phyloP scores from a whole-genome alignment of 1,284 basidiomycete genomes.

The Fistulinella cinereoalba region DNA sequence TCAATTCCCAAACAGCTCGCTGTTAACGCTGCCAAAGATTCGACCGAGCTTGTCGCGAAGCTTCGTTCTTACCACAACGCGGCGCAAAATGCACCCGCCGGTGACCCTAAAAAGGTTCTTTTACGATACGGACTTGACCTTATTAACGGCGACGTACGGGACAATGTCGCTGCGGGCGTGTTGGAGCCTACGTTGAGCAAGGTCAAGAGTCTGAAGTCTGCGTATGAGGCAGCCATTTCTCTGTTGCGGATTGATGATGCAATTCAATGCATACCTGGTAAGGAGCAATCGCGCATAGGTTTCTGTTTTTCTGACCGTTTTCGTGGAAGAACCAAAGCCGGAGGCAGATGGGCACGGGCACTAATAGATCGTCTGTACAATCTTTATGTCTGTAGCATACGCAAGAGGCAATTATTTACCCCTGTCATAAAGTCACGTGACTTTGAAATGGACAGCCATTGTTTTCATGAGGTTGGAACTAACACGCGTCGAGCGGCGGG shows the following conservation, averaged over 20 bases:
- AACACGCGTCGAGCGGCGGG: constrained; percentile 25
- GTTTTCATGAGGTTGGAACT: constrained; percentile 14
- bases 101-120: constrained; percentile 94
- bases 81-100: constrained; percentile 86
- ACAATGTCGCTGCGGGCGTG: constrained; percentile 92
- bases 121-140: constrained; percentile 95
- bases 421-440: constrained; percentile 28
- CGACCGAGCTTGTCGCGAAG: constrained; percentile 96
- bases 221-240: constrained; percentile 95
- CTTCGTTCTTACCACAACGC: constrained; percentile 96
- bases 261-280: constrained; percentile 81
- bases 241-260: constrained; percentile 95
- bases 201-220: constrained; percentile 93
- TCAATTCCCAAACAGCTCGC: constrained; percentile 97
- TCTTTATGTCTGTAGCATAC: constrained; percentile 4
- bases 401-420: neutral
- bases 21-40: constrained; percentile 98
- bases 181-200: constrained; percentile 98
- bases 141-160: constrained; percentile 90
- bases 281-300: constrained; percentile 26
- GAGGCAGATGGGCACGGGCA: constrained; percentile 66
- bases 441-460: constrained; percentile 9
- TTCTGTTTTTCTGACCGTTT: constrained; percentile 21
- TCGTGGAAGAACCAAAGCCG: constrained; percentile 61
- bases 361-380: constrained; percentile 28